A percentile compares a stretch with the other conserved stretches of the same genome.
Evolutionary conservation across 345 rosid genomes (phyloP).

Genomic region (Eutrema heterophyllum): DNA sequence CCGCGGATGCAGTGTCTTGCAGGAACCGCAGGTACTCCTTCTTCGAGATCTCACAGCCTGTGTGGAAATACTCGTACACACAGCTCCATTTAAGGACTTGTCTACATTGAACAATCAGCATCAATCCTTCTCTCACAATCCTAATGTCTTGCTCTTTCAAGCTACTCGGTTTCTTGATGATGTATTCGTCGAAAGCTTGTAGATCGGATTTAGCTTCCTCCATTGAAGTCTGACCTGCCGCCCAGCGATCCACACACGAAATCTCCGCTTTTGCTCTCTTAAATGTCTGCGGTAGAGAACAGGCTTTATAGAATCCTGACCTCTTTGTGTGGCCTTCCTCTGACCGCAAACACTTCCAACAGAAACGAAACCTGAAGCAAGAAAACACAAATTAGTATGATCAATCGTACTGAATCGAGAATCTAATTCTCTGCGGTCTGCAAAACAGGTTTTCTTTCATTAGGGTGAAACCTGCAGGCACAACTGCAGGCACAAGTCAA

Average conservation of each 20-base stretch:
- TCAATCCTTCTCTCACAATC: neutral
- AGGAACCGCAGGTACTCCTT: slow-evolving; percentile 10
- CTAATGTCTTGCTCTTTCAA: neutral
- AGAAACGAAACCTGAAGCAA: neutral
- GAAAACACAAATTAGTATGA: neutral
- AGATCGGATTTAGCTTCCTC: neutral
- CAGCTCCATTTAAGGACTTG: slow-evolving; percentile 10
- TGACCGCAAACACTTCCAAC: neutral
- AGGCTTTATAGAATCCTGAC: neutral
- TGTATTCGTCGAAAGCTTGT: neutral
- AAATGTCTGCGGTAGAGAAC: neutral
- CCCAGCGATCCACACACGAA: neutral
- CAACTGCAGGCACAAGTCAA: neutral
- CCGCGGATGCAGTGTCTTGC: neutral
- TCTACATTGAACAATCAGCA: slow-evolving; percentile 10
- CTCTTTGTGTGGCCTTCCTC: neutral
- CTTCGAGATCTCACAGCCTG: neutral
- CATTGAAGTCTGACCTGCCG: neutral
- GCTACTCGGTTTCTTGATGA: neutral
- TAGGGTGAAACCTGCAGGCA: neutral
- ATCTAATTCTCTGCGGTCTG: neutral
- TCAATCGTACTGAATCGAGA: neutral
- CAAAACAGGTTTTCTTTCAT: too few species aligned
- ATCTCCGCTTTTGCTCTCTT: neutral
- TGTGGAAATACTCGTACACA: neutral